Base-by-base conservation (phyloP, 441 rosid genomes). In the Biscutella auriculata region DNA sequence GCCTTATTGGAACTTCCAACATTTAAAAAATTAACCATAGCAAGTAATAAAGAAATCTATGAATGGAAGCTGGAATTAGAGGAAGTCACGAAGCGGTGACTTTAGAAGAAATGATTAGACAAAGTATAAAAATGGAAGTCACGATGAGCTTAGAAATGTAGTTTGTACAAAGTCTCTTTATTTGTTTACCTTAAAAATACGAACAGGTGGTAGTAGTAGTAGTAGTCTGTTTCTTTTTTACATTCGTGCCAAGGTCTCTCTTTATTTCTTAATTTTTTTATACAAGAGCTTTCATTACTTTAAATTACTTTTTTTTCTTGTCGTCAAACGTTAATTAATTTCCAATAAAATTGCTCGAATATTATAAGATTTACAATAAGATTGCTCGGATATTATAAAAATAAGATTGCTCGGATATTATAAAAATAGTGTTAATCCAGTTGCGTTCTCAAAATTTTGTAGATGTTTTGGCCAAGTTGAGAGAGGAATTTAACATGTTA, bases 81-180 rank as follows among this genome's bases (percentile, higher is more conserved):
- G 58, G 66, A 62, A 52, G 53, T 43, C 67, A 62, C 53, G 59
- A 53, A 52, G 43, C 27, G 52, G 33, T 53, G 60, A 62, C 59
- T 32, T 51, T 23, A 11, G 28, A 53, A 33, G 52, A 62, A 33
- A 61, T 50, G 58, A 51, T 50, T 50, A 29, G 21, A 50, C n/a
- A 6, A 61, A 40, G 0, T 23, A 41, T 10, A 43, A 63, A 43
- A 42, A 43, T 63, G 67, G 67, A 53, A 42, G 37, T 15, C 67
- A 63, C 67, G 67, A 63, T 35, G 60, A 34, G 60, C 29, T 41
- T 26, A 23, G 37, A 23, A 23, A 53, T 26, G 11, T 33, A 52
- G n/a, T n/a, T n/a, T n/a, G 44, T 50, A 50, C 44, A 14, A 41
- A 41, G 66, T 62, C 59, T 37, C 35, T n/a, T 42, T 5, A 21